Conservation (phyloP, 2,329 filamentous ascomycete species). For the Fusarium sp. region DNA sequence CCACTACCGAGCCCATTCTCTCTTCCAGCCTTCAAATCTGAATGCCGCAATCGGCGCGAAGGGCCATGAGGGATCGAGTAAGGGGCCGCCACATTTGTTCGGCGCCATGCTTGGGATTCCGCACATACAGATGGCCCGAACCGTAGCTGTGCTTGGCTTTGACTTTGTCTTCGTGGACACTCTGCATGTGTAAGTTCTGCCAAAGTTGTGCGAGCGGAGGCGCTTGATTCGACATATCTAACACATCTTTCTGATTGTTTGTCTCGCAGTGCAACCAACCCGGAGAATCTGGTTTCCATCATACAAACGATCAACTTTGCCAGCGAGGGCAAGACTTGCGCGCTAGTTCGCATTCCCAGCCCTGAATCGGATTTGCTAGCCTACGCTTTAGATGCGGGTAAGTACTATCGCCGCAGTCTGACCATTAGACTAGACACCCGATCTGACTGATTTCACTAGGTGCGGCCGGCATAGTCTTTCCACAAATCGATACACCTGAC, state of each 20-base stretch:
- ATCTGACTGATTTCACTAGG: neutral
- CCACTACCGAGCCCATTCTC: neutral
- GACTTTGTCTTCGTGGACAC: neutral
- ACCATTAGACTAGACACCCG: neutral
- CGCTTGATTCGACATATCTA: too few relatives aligned
- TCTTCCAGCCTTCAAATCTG: neutral
- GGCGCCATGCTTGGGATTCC: neutral
- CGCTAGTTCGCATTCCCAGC: neutral
- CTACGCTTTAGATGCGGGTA: conserved; percentile 1
- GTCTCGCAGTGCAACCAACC: neutral
- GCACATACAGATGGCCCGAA: neutral
- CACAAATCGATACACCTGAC: neutral
- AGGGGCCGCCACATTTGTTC: neutral
- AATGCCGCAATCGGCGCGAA: neutral
- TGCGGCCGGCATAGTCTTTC: neutral
- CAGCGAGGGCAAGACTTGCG: neutral
- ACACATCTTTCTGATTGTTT: too few relatives aligned
- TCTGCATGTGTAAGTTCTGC: neutral
- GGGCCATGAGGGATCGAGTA: neutral
- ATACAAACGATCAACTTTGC: neutral
- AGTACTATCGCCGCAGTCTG: neutral
- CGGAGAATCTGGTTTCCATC: neutral
- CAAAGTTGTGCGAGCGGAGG: neutral
- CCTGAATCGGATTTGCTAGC: neutral
- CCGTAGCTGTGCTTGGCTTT: neutral